Evolutionary conservation across 345 rosid species (phyloP).

Genomic region (Gossypium sturtianum): DNA sequence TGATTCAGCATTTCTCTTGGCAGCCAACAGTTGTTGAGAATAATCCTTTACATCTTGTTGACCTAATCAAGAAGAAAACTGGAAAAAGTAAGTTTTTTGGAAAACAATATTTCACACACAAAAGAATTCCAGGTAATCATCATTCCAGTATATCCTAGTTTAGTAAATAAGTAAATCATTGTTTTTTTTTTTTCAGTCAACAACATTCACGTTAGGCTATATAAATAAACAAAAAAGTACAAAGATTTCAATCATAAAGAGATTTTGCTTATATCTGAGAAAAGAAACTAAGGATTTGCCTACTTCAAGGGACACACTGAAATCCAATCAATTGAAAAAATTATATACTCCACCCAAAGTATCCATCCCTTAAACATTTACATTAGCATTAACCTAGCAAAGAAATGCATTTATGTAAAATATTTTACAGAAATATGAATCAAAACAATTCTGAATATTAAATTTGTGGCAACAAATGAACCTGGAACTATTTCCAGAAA

Average conservation of each 20-base stretch:
- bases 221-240: background rate
- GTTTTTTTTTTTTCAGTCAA: background rate
- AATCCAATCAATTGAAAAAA: background rate
- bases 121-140: background rate
- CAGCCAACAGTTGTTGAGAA: conserved; percentile 47
- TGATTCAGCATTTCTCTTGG: conserved; percentile 80
- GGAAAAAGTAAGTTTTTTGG: conserved; percentile 1
- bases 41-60: conserved; percentile 54
- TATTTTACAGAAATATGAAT: background rate
- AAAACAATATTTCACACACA: background rate
- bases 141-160: background rate
- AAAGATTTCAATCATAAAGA: background rate
- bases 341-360: background rate
- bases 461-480: background rate
- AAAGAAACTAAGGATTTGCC: background rate
- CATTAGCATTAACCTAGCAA: background rate
- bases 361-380: background rate
- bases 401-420: background rate
- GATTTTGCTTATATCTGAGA: background rate
- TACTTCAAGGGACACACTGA: background rate
- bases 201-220: background rate
- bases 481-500: background rate
- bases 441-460: background rate
- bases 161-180: background rate
- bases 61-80: conserved; percentile 35